These are phyloP conservation scores for Globisporangium rhizosaccharum DNA, from an alignment of 352 stramenopile species.

Conservation along the genomic window DNA sequence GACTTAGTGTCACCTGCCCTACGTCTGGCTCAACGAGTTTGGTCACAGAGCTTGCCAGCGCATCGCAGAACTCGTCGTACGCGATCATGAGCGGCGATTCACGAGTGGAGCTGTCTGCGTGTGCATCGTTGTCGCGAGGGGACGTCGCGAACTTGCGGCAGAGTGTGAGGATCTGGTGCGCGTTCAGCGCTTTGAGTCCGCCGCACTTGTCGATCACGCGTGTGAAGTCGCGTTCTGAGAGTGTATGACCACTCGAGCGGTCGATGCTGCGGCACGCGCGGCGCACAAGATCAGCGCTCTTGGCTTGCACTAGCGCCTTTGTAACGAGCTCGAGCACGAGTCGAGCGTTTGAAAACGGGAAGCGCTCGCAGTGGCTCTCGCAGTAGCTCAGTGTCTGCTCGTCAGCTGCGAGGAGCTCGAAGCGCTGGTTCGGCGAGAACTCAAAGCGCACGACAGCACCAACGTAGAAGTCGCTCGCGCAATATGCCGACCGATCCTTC, in stretches of 20 bases:
- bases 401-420: slow-evolving; percentile 74
- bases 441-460: slow-evolving; percentile 64
- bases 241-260: slow-evolving; percentile 3
- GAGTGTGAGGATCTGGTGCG: slow-evolving; percentile 63
- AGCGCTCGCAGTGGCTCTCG: slow-evolving; percentile 62
- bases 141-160: slow-evolving; percentile 28
- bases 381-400: slow-evolving; percentile 72
- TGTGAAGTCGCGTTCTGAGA: slow-evolving; percentile 24
- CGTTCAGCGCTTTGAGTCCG: slow-evolving; percentile 32
- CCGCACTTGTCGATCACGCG: slow-evolving; percentile 18
- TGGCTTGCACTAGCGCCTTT: slow-evolving; percentile 16
- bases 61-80: slow-evolving; percentile 67
- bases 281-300: slow-evolving; percentile 22
- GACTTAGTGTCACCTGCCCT: background rate
- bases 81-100: slow-evolving; percentile 12
- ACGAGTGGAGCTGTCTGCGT: slow-evolving; percentile 4
- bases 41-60: slow-evolving; percentile 13
- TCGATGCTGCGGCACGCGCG: slow-evolving; percentile 36
- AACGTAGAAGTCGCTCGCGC: slow-evolving; percentile 60
- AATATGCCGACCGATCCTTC: slow-evolving; percentile 33
- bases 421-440: slow-evolving; percentile 58
- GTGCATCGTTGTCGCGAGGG: background rate
- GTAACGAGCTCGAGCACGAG: slow-evolving; percentile 24
- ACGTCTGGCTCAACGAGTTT: background rate
- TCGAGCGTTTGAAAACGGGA: slow-evolving; percentile 50